Base-by-base conservation (phyloP, 371 early-diverging fungal species). In the Lichtheimia ornata region DNA sequence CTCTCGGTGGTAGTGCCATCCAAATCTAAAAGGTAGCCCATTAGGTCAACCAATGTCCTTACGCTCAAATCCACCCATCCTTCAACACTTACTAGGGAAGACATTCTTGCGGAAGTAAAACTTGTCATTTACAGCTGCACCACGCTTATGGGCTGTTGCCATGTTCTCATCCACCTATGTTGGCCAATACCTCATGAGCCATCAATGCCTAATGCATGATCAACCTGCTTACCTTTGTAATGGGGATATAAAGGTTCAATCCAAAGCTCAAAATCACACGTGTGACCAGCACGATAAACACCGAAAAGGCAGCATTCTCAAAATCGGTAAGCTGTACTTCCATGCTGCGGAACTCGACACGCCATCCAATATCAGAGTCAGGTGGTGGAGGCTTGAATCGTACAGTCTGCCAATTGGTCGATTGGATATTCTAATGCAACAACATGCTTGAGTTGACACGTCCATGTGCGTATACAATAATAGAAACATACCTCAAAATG, bases 391-490 rank as follows among this genome's bases (percentile, higher is more conserved):
- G 96, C 80, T 99, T 99, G 84, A 99, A 98, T 13, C 99, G 88
- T 87, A 98, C 92, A 12, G 97, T 95, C 79, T 99, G 97, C 99
- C 99, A 99, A 76, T 99, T 99, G 54, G 99, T 99, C 22, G 94
- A 94, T 84, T 99, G 99, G 53, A 99, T 86, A 76, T 99, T 99
- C 84, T 94, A 62, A 47, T 47, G 2, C 6, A n/a, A 9, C 12
- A 13, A 0, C 47, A 13, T 47, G 9, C 18, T 47, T 47, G 17
- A n/a, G 47, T 47, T 9, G 18, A n/a, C 3, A 27, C 9, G 2
- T 14, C 28, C 22, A 58, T 98, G 50, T 97, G 97, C 41, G 94
- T 94, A 82, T 99, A 97, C 51, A 98, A 85, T 74, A 97, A 97
- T 81, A 92, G 59, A 18, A n/a, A 17, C 62, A 50, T 73, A 89